These are phyloP conservation scores for Zygoascus flipseniorum DNA, from an alignment of 805 yeast species.

Conservation along the genomic window DNA sequence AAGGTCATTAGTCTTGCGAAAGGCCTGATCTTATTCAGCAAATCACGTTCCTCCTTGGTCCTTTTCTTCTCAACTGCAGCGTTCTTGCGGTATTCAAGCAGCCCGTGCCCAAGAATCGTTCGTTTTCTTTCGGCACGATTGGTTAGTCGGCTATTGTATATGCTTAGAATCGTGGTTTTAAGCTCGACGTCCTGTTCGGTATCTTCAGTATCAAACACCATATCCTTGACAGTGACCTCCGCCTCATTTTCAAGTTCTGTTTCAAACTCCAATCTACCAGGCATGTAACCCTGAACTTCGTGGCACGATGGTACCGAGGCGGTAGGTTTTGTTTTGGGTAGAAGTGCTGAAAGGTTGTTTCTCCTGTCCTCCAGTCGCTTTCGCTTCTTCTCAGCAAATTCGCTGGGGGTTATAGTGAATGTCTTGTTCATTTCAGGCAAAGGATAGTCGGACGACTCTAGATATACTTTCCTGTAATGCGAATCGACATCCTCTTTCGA, in stretches of 20 bases:
- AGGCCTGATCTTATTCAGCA: constrained; percentile 66
- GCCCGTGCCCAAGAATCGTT: constrained; percentile 59
- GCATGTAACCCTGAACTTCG: constrained; percentile 97
- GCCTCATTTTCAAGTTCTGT: constrained; percentile 96
- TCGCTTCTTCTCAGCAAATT: constrained; percentile 61
- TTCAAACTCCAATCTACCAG: constrained; percentile 95
- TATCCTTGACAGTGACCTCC: constrained; percentile 85
- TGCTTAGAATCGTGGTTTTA: constrained; percentile 78
- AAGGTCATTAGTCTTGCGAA: constrained; percentile 74
- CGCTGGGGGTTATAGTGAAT: constrained; percentile 57
- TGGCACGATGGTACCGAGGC: constrained; percentile 95
- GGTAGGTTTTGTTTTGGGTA: constrained; percentile 80
- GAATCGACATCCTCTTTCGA: constrained; percentile 83
- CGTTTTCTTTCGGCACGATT: constrained; percentile 91
- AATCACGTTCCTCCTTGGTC: constrained; percentile 82
- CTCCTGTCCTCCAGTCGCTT: constrained; percentile 60
- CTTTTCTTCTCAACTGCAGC: constrained; percentile 78
- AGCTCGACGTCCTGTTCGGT: constrained; percentile 80
- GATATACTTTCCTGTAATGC: constrained; percentile 69
- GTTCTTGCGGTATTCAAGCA: constrained; percentile 78
- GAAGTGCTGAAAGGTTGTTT: constrained; percentile 50
- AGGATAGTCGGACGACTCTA: constrained; percentile 69
- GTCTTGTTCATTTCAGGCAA: constrained; percentile 76
- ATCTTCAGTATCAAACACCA: constrained; percentile 93
- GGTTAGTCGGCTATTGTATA: constrained; percentile 82